A percentile compares a stretch with the other conserved stretches of the same genome.
Evolutionary conservation across 1,284 basidiomycete species (phyloP).

Genomic region (Ustilago tritici): DNA sequence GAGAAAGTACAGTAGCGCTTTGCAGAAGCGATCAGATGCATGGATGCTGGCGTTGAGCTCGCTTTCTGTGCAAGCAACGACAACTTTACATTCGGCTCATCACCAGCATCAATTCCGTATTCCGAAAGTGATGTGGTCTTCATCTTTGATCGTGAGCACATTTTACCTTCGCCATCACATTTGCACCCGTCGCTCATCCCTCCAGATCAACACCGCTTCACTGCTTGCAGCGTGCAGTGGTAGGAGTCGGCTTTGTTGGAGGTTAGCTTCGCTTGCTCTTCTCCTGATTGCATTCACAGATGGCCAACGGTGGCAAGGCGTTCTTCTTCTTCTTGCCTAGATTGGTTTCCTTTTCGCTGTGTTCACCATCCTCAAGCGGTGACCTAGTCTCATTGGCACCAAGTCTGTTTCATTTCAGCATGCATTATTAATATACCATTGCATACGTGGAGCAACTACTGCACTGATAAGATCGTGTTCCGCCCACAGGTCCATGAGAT

Average conservation of each 20-base stretch:
- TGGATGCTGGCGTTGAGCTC: background rate
- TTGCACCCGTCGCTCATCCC: background rate
- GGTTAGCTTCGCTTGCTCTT: conserved; percentile 38
- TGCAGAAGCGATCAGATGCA: background rate
- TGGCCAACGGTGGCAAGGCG: conserved; percentile 48
- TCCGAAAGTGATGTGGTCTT: conserved; percentile 5
- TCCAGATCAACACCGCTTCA: conserved; percentile 14
- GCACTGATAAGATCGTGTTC: no score
- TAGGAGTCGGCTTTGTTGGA: conserved; percentile 34
- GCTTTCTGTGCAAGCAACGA: background rate
- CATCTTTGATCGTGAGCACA: conserved; percentile 32
- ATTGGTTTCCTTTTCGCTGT: conserved; percentile 52
- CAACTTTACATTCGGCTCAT: background rate
- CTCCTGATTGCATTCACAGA: conserved; percentile 51
- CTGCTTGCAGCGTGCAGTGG: conserved; percentile 38
- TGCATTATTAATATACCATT: conserved; percentile 4
- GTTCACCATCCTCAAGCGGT: conserved; percentile 44
- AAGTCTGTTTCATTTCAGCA: background rate
- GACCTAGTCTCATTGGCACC: background rate
- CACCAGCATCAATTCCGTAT: background rate
- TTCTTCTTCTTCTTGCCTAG: conserved; percentile 44
- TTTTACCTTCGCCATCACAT: background rate
- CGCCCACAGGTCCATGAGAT: no score
- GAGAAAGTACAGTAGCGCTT: background rate
- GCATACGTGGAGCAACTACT: background rate